These are phyloP conservation scores for Candida anutae DNA, from an alignment of 1,139 yeast genomes.

Conservation along the genomic window DNA sequence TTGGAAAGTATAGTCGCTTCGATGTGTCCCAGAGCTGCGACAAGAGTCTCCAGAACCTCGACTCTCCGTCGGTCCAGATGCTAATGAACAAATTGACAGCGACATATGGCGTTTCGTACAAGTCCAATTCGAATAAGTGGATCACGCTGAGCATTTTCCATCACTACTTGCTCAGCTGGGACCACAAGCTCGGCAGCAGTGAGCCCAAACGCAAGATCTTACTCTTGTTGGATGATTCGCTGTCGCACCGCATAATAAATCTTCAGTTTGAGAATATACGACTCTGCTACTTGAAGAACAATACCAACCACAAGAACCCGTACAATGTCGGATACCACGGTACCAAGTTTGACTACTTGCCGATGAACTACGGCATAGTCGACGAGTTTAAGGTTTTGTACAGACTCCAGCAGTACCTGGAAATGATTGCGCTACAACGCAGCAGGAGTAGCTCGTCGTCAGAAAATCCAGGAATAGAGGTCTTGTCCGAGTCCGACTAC, in stretches of 20 bases:
- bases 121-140: constrained; percentile 58
- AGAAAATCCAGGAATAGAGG: constrained; percentile 10
- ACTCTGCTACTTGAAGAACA: constrained; percentile 36
- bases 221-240: constrained; percentile 52
- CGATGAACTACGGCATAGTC: constrained; percentile 58
- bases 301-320: constrained; percentile 33
- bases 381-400: constrained; percentile 56
- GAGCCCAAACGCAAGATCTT: constrained; percentile 41
- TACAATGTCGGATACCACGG: constrained; percentile 28
- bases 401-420: constrained; percentile 52
- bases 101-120: constrained; percentile 46
- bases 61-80: constrained; percentile 11
- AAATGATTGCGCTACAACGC: constrained; percentile 37
- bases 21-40: constrained; percentile 32
- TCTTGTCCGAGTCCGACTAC: constrained; percentile 31
- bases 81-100: constrained; percentile 43
- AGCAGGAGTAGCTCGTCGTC: constrained; percentile 10
- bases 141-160: constrained; percentile 59
- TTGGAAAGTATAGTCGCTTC: constrained; percentile 53
- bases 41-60: constrained; percentile 18
- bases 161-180: constrained; percentile 52
- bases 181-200: constrained; percentile 40
- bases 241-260: constrained; percentile 55
- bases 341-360: constrained; percentile 43
- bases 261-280: constrained; percentile 46